Base-by-base conservation (phyloP, 2,329 filamentous ascomycete species). In the Aureobasidium sp. region DNA sequence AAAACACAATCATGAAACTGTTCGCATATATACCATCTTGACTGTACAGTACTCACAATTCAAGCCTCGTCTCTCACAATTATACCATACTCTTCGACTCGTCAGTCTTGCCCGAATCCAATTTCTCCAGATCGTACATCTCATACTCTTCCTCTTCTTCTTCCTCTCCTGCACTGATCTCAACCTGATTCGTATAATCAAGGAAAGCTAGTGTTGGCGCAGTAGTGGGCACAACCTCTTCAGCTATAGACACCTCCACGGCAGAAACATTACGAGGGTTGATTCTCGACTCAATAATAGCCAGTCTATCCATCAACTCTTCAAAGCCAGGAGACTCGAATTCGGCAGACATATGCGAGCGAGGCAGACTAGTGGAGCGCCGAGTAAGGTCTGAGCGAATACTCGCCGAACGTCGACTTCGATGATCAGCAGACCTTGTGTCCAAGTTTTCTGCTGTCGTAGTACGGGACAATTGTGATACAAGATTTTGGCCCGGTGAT, bases 291-390 rank as follows among this genome's bases (percentile, higher is more conserved):
- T 62, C 50, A 2, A 62, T 57, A 8, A 42, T 12, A 14, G 40
- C 49, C 19, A 62, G 24, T 40, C 50, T 40, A 42, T 48, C 42
- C 60, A 62, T 62, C n/a, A 62, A n/a, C 31, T 62, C 60, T 5
- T 53, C 48, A 14, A 60, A 60, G 2, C 40, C 60, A n/a, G 52
- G 33, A 0, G 48, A 48, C 11, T 42, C 15, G 7, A 48, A 42
- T 0, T 62, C 60, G 17, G 37, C 60, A 19, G 47, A 50, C 1
- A 33, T n/a, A 8, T n/a, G 24, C 6, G 33, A 19, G 33, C 17
- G 44, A 31, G 40, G 19, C 1, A 49, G 24, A 48, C 45, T 48
- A 1, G 14, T n/a, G 3, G 45, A 47, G 42, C 56, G 40, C 1
- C 27, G 45, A 15, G 27, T 22, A 14, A 37, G 19, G 14, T n/a